Base-by-base conservation (phyloP, 805 yeast species). In the Metschnikowia bowlesiae region DNA sequence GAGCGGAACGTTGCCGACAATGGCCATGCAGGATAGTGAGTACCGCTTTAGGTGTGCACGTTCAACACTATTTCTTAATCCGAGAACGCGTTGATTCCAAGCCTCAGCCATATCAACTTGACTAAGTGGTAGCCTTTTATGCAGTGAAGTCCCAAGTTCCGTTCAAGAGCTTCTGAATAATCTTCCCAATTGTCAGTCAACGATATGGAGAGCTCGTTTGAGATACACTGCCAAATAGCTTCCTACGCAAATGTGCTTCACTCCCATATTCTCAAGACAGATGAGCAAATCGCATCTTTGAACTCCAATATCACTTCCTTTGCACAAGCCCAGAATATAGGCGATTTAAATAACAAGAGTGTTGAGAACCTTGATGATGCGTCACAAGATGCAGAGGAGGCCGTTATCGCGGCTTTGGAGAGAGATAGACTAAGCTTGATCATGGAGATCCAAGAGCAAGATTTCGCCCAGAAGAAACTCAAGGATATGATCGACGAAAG, bases 371-470 rank as follows among this genome's bases (percentile, higher is more conserved):
- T 10, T 8, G 41, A 28, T 14, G 30, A n/a, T 26, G n/a, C 11
- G 11, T 22, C 30, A 22, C 38, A 32, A n/a, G 47, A 49, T 53
- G 33, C 48, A 46, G 62, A 58, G 39, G 48, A 48, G 4, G 47
- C 40, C 6, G 31, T 63, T n/a, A 57, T 66, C 3, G 57, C 46
- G 39, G 53, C 56, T 40, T 53, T 73, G 31, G 72, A 71, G 50
- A 50, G 56, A 38, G 61, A 62, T 39, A 53, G 76, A 37, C 48
- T 70, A 6, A 58, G 56, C 8, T 54, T 70, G 30, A 62, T 71
- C 0, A 66, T 68, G 72, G 69, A 64, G n/a, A 53, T 73, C n/a
- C 77, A 73, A 53, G 59, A 63, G 38, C 75, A 71, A 44, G 74
- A 71, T 40, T 69, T 57, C 44, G 48, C 69, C 3, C 45, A 63